Evolutionary conservation across 768 basidiomycete genomes (phyloP), one percentile per base, ranked within the genome.

Genomic region (Podaxis pistillaris): DNA sequence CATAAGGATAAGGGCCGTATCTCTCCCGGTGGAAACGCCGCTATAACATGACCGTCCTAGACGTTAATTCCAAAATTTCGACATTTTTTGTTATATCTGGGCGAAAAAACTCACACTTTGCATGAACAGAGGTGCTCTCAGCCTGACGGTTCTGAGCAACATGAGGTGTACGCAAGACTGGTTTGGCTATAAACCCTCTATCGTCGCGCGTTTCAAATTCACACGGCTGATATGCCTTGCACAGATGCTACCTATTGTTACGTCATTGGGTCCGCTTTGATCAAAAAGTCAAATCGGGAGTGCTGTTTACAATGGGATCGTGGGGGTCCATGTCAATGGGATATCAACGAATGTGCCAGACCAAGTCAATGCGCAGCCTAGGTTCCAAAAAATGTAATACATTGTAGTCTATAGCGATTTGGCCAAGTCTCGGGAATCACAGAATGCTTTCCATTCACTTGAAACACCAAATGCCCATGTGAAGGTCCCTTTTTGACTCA

Each of bases 1-100:
- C 22, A 33, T 56, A 62, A 17, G 54, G 61, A 50, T 62, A 56
- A 38, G 61, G 61, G 15, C 61, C 61, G 26, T 62, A 62, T 17
- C 36, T 46, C 9, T 56, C 61, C 47, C 47, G 30, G 36, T 62
- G 54, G 44, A 56, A 46, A 38, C 15, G 24, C 15, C 63, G 56
- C 63, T 58, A 13, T 17, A 30, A 26, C 4, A 26, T 2, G 28
- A 15, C 5, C 26, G 12, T 37, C 38, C 17, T 28, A n/a, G 24
- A n/a, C 24, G 19, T 44, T 33, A 55, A 19, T 15, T 9, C 47
- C 24, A 38, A 9, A 26, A 2, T 52, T 26, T 44, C 17, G 24
- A 30, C 17, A 24, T 19, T 6, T 28, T 50, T 24, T 11, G 12
- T 22, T n/a, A 7, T 7, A 19, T 15, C 6, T 17, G 19, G 15